Percentiles rank a stretch among this genome's conserved stretches.
Evolutionary conservation across 1,139 yeast genomes (phyloP).

Genomic region (Chernovozyma aurita): DNA sequence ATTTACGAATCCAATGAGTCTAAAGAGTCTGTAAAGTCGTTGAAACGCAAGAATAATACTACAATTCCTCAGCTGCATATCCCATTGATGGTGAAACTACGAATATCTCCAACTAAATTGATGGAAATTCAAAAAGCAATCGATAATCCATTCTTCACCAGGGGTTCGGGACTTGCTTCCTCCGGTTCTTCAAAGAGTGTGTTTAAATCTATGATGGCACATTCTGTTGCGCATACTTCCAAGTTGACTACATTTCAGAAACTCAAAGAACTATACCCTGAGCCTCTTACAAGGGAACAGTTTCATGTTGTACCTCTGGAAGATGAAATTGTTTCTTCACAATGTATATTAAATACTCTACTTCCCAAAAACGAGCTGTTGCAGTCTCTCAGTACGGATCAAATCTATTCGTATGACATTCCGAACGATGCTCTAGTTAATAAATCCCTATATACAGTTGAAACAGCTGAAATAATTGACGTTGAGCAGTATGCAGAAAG

Average conservation of each 20-base stretch:
- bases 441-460: background rate
- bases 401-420: background rate
- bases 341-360: background rate
- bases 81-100: constrained; percentile 18
- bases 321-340: background rate
- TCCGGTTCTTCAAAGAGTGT: constrained; percentile 12
- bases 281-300: constrained; percentile 12
- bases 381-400: background rate
- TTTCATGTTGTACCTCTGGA: constrained; percentile 16
- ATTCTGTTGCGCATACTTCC: constrained; percentile 15
- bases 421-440: background rate
- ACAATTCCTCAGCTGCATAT: background rate
- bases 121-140: constrained; percentile 5
- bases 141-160: constrained; percentile 9
- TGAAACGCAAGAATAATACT: background rate
- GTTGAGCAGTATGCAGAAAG: background rate
- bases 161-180: constrained; percentile 5
- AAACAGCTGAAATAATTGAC: background rate
- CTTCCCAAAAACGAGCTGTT: no score
- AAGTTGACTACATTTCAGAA: constrained; percentile 21
- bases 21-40: background rate
- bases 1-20: background rate
- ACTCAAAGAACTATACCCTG: constrained; percentile 20
- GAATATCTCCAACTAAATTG: constrained; percentile 11
- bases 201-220: constrained; percentile 25